Percentiles rank a stretch among this genome's conserved stretches.
phyloP scores from a whole-genome alignment of 345 rosid species.

The Anastatica hierochuntica region DNA sequence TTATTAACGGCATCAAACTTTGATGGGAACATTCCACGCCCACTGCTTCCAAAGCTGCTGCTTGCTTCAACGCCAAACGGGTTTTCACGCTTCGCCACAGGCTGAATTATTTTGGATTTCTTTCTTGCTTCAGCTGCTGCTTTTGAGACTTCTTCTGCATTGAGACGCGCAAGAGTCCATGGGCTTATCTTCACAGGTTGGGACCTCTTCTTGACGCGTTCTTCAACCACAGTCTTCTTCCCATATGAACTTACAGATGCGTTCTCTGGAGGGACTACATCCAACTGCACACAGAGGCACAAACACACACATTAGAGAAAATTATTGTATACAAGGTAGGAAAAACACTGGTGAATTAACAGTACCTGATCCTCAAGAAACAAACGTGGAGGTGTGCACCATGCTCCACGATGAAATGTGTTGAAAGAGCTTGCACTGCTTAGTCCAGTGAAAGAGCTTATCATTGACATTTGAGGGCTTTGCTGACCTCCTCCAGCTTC shows the following conservation, averaged over 20 bases:
- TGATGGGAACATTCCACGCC: conserved; percentile 52
- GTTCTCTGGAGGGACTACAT: conserved; percentile 96
- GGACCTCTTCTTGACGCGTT: conserved; percentile 59
- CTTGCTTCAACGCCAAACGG: conserved; percentile 48
- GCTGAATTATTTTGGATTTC: conserved; percentile 80
- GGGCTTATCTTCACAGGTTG: conserved; percentile 84
- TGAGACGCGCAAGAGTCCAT: conserved; percentile 84
- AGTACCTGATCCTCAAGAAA: conserved; percentile 96
- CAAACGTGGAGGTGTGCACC: conserved; percentile 97
- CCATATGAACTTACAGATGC: conserved; percentile 93
- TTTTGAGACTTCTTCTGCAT: conserved; percentile 87
- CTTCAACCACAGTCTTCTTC: conserved; percentile 50
- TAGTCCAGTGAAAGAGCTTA: conserved; percentile 86
- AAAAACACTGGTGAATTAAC: not conserved
- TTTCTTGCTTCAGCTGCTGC: conserved; percentile 97
- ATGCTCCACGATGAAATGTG: conserved; percentile 86
- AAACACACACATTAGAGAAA: not conserved
- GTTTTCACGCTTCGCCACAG: conserved; percentile 48
- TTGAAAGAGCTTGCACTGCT: conserved; percentile 97
- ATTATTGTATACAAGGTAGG: not conserved
- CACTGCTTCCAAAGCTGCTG: conserved; percentile 74
- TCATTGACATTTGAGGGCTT: conserved; percentile 93
- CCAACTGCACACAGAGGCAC: conserved; percentile 63
- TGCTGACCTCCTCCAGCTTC: conserved; percentile 84
- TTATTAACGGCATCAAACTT: conserved; percentile 44